phyloP scores from a whole-genome alignment of 805 yeast species.

The Myxozyma geophila region DNA sequence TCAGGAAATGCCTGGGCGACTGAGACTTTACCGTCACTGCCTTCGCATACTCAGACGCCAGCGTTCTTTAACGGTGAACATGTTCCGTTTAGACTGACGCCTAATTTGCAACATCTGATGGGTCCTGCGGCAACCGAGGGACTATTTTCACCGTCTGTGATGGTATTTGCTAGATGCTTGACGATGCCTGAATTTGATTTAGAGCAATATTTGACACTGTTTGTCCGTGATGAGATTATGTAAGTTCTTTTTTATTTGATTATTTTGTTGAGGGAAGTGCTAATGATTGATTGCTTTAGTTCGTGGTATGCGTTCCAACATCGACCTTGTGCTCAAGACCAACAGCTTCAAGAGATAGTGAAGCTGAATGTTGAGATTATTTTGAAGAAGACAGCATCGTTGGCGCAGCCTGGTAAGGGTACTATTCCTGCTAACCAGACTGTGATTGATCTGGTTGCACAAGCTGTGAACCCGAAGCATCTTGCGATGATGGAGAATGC shows the following conservation, averaged over 20 bases:
- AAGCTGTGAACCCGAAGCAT: slow-evolving; percentile 93
- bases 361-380: slow-evolving; percentile 85
- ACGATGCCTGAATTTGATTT: slow-evolving; percentile 91
- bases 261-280: background rate
- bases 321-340: slow-evolving; percentile 77
- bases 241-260: background rate
- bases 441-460: slow-evolving; percentile 85
- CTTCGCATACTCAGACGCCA: slow-evolving; percentile 65
- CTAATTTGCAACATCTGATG: slow-evolving; percentile 89
- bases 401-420: slow-evolving; percentile 66
- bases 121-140: slow-evolving; percentile 97
- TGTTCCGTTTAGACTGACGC: slow-evolving; percentile 95
- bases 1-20: slow-evolving; percentile 92
- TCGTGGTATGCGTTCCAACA: slow-evolving; percentile 91
- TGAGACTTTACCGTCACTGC: slow-evolving; percentile 83
- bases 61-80: slow-evolving; percentile 87
- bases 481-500: slow-evolving; percentile 87
- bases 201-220: slow-evolving; percentile 87
- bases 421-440: slow-evolving; percentile 82
- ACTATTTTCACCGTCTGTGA: slow-evolving; percentile 77
- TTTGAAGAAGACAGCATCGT: slow-evolving; percentile 73
- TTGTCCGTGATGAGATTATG: slow-evolving; percentile 92
- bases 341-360: slow-evolving; percentile 84
- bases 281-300: slow-evolving; percentile 7
- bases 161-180: slow-evolving; percentile 84